A percentile compares a stretch with the other conserved stretches of the same genome.
phyloP scores from a whole-genome alignment of 208 protist species.

The Acanthamoeba lenticulata region DNA sequence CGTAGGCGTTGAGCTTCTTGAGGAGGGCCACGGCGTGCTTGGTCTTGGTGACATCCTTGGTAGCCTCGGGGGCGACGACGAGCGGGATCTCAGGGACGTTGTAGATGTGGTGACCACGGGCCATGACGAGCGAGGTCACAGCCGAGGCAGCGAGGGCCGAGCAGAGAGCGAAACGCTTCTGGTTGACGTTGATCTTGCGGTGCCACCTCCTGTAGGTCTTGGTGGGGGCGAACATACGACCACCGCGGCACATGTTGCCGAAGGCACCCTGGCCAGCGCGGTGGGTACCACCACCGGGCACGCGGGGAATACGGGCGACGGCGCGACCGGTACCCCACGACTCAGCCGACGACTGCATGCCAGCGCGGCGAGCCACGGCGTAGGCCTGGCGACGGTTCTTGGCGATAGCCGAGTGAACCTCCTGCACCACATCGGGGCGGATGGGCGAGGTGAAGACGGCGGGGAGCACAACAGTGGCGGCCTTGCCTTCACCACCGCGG shows the following conservation, averaged over 20 bases:
- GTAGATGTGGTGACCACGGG: conserved; percentile 97
- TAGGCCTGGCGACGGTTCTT: conserved; percentile 99
- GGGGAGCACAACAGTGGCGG: conserved; percentile 83
- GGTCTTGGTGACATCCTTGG: conserved; percentile 91
- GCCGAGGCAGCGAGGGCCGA: conserved; percentile 98
- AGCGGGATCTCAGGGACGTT: conserved; percentile 96
- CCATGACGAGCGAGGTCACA: conserved; percentile 96
- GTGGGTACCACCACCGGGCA: conserved; percentile 97
- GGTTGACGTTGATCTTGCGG: conserved; percentile 96
- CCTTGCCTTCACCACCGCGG: conserved; percentile 52
- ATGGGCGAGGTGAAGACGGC: conserved; percentile 93
- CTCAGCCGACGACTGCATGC: conserved; percentile 97
- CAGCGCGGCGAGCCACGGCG: conserved; percentile 94
- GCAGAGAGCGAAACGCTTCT: conserved; percentile 95
- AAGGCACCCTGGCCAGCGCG: conserved; percentile 98
- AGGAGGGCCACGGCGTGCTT: conserved; percentile 95
- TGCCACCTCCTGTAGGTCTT: conserved; percentile 98
- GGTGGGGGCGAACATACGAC: conserved; percentile 99
- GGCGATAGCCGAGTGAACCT: conserved; percentile 97
- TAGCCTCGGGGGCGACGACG: conserved; percentile 92
- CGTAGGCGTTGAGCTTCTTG: conserved; percentile 92
- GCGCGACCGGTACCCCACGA: conserved; percentile 99
- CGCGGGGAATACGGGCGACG: conserved; percentile 99
- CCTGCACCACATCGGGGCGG: conserved; percentile 92
- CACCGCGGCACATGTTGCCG: conserved; percentile 99